These are phyloP conservation scores for Suaeda aralocaspica DNA, from an alignment of 148 eudicot species.

Conservation along the genomic window DNA sequence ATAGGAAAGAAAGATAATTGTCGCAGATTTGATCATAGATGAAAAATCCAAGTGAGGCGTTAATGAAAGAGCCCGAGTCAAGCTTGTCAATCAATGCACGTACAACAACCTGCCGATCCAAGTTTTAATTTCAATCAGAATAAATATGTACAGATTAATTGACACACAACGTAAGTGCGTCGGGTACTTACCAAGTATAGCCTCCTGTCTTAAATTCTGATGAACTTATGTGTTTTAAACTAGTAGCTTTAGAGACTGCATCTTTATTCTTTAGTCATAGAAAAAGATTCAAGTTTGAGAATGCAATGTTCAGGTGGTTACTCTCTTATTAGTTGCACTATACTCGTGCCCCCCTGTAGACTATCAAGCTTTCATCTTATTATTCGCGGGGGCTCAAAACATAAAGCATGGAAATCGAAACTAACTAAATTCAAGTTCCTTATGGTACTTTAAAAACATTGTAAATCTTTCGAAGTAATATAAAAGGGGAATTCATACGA, in stretches of 20 bases:
- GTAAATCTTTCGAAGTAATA: no score
- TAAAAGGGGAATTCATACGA: no score
- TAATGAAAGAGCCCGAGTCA: not conserved
- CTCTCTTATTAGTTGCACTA: constrained; percentile 3
- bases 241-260: not conserved
- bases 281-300: constrained; percentile 14
- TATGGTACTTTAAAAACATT: no score
- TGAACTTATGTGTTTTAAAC: not conserved
- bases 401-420: no score
- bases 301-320: constrained; percentile 16
- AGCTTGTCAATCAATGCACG: constrained; percentile 17
- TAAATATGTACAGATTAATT: not conserved
- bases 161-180: no score
- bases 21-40: constrained; percentile 23
- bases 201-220: constrained; percentile 13
- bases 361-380: no score
- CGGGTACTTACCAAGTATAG: constrained; percentile 6
- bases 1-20: constrained; percentile 3
- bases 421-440: no score
- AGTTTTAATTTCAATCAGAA: not conserved
- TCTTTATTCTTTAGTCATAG: not conserved
- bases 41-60: constrained; percentile 7
- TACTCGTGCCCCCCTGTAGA: no score
- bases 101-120: constrained; percentile 21
- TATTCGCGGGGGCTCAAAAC: no score